Base-by-base conservation (phyloP, 768 basidiomycete species). In the Psilocybe azurescens region DNA sequence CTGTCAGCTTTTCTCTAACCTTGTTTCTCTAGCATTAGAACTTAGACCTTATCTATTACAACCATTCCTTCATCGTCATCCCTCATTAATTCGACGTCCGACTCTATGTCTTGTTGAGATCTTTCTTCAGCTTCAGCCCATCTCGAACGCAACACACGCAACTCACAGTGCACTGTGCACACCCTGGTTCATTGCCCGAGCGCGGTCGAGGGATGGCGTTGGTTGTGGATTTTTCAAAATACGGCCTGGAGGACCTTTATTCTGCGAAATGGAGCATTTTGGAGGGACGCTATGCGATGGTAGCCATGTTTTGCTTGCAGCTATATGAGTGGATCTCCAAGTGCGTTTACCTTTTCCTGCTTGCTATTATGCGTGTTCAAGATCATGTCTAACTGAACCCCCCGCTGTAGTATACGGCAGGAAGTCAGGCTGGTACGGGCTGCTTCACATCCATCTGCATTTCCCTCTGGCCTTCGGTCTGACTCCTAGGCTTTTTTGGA, bases 271-370 rank as follows among this genome's bases (percentile, higher is more conserved):
- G 39, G 50, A 53, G 36, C 58, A 59, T 59, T 44, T n/a, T 52
- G 28, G 49, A 59, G 38, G 51, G 66, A 6, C 67, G 75, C 32
- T 75, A 73, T 65, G 72, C 70, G 20, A 68, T 79, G 18, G 63
- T 70, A 28, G 72, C 76, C 1, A 73, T 73, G n/a, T 71, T 72
- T 29, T 63, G 56, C 20, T 48, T 80, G 38, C 69, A 70, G 55
- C 18, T 77, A 3, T 79, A 75, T 61, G 79, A 81, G 58, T 80
- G 78, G 79, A 38, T 77, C 7, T 60, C 65, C 33, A 71, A 67
- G 79, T 81, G 66, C 57, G 78, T 67, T 5, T 57, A 18, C 9
- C 54, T 18, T 39, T 52, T 32, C 20, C 28, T 48, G n/a, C 32
- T 24, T 24, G 24, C 24, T 24, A 24, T 24, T 24, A 24, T 24